Base-by-base conservation (phyloP, 2,329 filamentous ascomycete species). In the Coleophoma cylindrospora region DNA sequence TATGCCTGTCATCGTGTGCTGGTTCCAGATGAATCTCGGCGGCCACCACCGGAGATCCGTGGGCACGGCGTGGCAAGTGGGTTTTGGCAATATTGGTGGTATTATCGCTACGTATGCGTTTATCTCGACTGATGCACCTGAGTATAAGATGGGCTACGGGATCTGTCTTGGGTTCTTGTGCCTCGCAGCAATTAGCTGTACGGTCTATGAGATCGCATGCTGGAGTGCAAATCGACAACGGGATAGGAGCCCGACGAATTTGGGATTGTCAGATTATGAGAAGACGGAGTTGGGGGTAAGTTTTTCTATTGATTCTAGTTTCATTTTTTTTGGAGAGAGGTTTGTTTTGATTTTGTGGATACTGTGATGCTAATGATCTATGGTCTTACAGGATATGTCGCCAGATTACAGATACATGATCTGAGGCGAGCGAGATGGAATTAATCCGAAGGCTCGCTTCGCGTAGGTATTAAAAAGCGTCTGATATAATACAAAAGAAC, bases 1-100 rank as follows among this genome's bases (percentile, higher is more conserved):
- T n/a, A 91, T 96, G 86, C 91, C 92, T 0, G 84, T 96, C 32
- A 81, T 91, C 40, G 80, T 91, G 8, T 91, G 86, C 66, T 91
- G 87, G 87, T 91, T 86, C 67, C 86, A 85, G 59, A 89, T 90
- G 81, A 91, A 91, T 59, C 71, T 90, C 1, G 81, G 81, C 2
- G 87, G 86, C 0, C 87, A 91, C 63, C 84, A 84, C 50, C 77
- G 86, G 3, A 76, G 87, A 40, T 76, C 83, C 9, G 79, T 91
- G 14, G 87, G 87, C 12, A 81, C 81, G 9, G 87, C 85, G 1
- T 91, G 85, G 84, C 87, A 91, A 65, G 75, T 91, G 40, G 85
- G 84, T 0, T 89, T 91, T 57, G 87, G 87, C 11, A 91, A 91
- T 60, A 81, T 90, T 36, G 87, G 87, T 40, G 88, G 87, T 22